phyloP scores from a whole-genome alignment of 441 rosid species.

The Omphalea diandra region DNA sequence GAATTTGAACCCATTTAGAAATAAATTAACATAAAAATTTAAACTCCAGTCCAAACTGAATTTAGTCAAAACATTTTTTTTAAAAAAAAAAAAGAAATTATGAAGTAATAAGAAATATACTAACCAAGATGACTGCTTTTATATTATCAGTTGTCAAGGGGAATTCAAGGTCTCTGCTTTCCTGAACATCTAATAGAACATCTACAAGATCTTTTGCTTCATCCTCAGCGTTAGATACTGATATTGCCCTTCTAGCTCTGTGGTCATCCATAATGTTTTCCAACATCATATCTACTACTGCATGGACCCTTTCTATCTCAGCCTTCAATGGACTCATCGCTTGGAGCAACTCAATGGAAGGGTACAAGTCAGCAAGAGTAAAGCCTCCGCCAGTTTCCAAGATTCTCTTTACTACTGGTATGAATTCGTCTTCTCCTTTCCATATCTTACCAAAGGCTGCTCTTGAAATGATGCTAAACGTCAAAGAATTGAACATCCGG shows the following conservation, averaged over 20 bases:
- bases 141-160: neutral
- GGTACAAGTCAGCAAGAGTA: no score
- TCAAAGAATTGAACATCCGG: neutral
- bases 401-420: neutral
- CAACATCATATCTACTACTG: neutral
- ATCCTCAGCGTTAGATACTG: no score
- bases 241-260: neutral
- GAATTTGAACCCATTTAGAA: no score
- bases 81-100: neutral
- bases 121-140: neutral
- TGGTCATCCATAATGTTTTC: neutral
- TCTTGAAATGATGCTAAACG: neutral
- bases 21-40: no score
- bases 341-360: neutral
- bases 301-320: neutral
- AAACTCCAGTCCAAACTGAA: no score
- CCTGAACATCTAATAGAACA: neutral
- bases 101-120: neutral
- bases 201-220: neutral
- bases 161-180: neutral
- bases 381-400: neutral
- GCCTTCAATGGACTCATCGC: neutral
- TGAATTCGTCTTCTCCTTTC: neutral
- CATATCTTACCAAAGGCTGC: neutral
- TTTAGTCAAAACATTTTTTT: no score